phyloP scores from a whole-genome alignment of 139 green algal species.

The Micractinium conductrix region DNA sequence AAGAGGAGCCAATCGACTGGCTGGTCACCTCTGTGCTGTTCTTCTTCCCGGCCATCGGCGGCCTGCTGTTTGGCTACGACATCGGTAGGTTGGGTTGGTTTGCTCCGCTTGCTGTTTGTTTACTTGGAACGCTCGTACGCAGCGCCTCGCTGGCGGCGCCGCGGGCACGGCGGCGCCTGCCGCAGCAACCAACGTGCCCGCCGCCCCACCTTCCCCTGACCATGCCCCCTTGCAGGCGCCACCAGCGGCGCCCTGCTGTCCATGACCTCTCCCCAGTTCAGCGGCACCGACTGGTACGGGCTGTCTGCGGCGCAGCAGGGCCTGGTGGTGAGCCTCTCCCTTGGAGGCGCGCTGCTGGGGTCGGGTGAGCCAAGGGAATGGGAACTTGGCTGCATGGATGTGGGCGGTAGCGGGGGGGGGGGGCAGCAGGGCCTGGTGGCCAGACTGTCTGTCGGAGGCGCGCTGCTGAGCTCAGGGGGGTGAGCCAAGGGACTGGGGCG shows the following conservation, averaged over 20 bases:
- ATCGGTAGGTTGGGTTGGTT: too few relatives aligned
- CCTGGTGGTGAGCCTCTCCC: slow-evolving; percentile 76
- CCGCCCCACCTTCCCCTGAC: too few relatives aligned
- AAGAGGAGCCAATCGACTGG: slow-evolving; percentile 34
- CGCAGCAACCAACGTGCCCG: too few relatives aligned
- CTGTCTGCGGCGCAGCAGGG: slow-evolving; percentile 68
- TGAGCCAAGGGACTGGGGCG: neutral
- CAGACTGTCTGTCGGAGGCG: too few relatives aligned
- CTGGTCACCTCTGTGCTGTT: slow-evolving; percentile 53
- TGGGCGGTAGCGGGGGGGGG: neutral
- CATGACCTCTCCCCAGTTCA: slow-evolving; percentile 58
- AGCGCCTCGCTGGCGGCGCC: too few relatives aligned
- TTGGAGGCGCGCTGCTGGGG: slow-evolving; percentile 84
- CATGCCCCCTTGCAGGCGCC: slow-evolving; percentile 52
- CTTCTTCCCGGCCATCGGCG: slow-evolving; percentile 73
- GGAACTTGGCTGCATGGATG: neutral
- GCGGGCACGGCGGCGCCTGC: too few relatives aligned
- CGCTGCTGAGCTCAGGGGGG: neutral
- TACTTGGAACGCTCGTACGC: too few relatives aligned
- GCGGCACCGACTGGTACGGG: slow-evolving; percentile 74
- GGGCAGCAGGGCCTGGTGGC: too few relatives aligned
- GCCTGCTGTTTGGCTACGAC: slow-evolving; percentile 74
- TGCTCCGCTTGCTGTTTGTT: too few relatives aligned
- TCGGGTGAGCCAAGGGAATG: too few relatives aligned
- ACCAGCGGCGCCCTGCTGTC: slow-evolving; percentile 82